These are phyloP conservation scores for Sphagnum tenellum DNA, from an alignment of 225 moss, liverwort and hornwort genomes.

Conservation along the genomic window DNA sequence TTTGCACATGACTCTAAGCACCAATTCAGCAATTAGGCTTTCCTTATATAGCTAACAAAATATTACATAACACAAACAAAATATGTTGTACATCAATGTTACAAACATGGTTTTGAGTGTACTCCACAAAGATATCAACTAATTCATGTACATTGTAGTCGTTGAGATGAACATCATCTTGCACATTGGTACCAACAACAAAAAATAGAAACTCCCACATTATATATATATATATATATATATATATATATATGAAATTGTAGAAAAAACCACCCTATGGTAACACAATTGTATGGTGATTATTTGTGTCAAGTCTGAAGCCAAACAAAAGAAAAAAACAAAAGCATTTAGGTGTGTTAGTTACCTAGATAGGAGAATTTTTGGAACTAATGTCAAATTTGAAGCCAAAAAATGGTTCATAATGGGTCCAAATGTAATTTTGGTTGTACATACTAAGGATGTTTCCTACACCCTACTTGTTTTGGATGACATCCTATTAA, in stretches of 20 bases:
- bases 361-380: slow-evolving; percentile 56
- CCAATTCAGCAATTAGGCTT: too few species aligned
- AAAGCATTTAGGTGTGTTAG: too few species aligned
- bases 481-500: not conserved
- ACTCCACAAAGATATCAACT: slow-evolving; percentile 71
- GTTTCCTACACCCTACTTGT: slow-evolving; percentile 27
- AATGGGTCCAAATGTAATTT: slow-evolving; percentile 48
- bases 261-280: too few species aligned
- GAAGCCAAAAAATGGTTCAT: slow-evolving; percentile 68
- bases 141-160: slow-evolving; percentile 79
- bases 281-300: too few species aligned
- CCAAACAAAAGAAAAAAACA: too few species aligned
- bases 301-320: too few species aligned
- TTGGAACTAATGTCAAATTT: slow-evolving; percentile 53
- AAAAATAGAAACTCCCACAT: not conserved
- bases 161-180: slow-evolving; percentile 71
- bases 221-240: too few species aligned
- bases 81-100: not conserved
- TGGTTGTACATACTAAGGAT: slow-evolving; percentile 39
- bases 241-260: too few species aligned
- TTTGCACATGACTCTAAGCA: too few species aligned
- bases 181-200: slow-evolving; percentile 16
- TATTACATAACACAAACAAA: not conserved
- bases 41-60: not conserved
- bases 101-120: slow-evolving; percentile 52